A percentile compares a stretch with the other conserved stretches of the same genome.
phyloP scores from a whole-genome alignment of 176 grass and related monocot species.

The Cenchrus americanus region DNA sequence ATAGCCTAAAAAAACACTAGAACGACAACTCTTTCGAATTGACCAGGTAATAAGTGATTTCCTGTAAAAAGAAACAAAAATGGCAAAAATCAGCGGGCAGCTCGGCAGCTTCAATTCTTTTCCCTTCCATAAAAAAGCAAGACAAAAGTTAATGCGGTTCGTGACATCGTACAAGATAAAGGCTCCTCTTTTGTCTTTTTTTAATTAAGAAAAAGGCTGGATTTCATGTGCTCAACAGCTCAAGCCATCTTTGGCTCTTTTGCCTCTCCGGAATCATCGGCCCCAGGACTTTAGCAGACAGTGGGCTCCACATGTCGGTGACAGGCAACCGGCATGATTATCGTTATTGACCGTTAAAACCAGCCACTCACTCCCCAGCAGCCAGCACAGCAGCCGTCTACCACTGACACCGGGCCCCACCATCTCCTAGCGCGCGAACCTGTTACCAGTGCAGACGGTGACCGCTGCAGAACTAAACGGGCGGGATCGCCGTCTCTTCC shows the following conservation, averaged over 20 bases:
- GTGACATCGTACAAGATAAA: too few relatives aligned
- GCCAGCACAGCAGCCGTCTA: neutral
- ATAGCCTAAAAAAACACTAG: too few relatives aligned
- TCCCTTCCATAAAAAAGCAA: too few relatives aligned
- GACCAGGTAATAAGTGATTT: too few relatives aligned
- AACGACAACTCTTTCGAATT: too few relatives aligned
- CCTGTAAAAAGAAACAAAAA: too few relatives aligned
- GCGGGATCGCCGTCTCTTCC: neutral
- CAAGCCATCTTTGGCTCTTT: neutral
- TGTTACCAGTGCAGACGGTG: neutral
- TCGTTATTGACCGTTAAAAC: conserved; percentile 41
- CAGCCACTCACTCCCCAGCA: neutral
- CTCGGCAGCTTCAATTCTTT: too few relatives aligned
- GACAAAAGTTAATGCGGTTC: too few relatives aligned
- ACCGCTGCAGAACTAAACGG: too few relatives aligned
- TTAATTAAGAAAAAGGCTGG: neutral
- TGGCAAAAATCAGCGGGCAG: too few relatives aligned
- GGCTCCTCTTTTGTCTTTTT: too few relatives aligned
- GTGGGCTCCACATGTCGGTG: conserved; percentile 13
- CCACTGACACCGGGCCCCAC: neutral
- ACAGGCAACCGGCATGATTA: neutral
- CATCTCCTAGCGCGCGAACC: neutral
- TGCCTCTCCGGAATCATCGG: neutral
- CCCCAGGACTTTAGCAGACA: neutral
- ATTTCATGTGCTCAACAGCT: conserved; percentile 3